Evolutionary conservation across 176 grass and related monocot genomes (phyloP), one percentile per base, ranked within the genome.

Genomic region (Juncus inflexus): DNA sequence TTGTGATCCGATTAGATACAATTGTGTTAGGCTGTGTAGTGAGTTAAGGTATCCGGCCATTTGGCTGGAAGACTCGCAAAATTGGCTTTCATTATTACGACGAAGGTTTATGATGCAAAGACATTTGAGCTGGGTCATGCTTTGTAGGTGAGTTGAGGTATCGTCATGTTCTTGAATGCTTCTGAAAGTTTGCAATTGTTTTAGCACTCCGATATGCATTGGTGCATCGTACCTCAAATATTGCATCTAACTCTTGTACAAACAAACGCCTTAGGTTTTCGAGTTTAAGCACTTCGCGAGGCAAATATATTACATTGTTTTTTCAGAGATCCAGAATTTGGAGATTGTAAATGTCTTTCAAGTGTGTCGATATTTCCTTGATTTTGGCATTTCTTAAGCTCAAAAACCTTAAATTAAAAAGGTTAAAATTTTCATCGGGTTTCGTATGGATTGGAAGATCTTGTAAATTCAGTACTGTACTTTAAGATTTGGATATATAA

Each of bases 271-370:
- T 62, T 39, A 62, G 11, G 14, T 62, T 9, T 39, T 15, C 10
- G 19, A 62, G 59, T 14, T 62, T 62, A 28, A 62, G 19, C 19
- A 62, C 11, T 62, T 62, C 59, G 12, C 59, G 59, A 62, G 59
- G 59, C 59, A 62, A 39, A 10, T 12, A 3, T 39, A 14, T 37
- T 9, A 62, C 59, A 37, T 62, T 35, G 12, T 11, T 62, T 62
- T 62, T 62, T 12, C 59, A 62, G 14, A 62, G 59, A 62, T 62
- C 59, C 3, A 62, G 37, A 3, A 12, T 62, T 39, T 62, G 59
- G 37, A 62, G 59, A 14, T 62, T 62, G 14, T 62, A 62, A 28
- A 62, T 9, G 10, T 39, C 37, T 62, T 13, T 4, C 59, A 47
- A 47, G 43, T 5, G 9, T 6, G 6, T 47, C 43, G 43, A 9